These are phyloP conservation scores for Rosa lucieae DNA, from an alignment of 306 rosid genomes.

Conservation along the genomic window DNA sequence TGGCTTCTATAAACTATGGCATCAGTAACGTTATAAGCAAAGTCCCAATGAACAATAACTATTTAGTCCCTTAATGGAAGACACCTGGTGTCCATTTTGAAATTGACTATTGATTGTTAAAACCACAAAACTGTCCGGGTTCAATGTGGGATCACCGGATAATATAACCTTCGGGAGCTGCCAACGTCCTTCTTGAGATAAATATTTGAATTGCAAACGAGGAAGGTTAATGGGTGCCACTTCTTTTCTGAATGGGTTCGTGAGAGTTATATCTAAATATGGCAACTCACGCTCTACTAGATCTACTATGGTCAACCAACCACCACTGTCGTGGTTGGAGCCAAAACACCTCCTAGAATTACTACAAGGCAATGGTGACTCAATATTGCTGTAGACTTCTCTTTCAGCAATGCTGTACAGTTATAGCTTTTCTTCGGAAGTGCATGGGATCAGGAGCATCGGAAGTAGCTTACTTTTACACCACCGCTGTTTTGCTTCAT, in stretches of 20 bases:
- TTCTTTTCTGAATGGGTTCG: background rate
- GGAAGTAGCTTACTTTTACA: background rate
- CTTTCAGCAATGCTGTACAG: background rate
- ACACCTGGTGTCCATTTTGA: background rate
- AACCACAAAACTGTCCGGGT: background rate
- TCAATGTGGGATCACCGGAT: background rate
- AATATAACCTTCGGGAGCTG: background rate
- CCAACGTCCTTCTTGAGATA: too few relatives aligned
- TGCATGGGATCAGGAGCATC: background rate
- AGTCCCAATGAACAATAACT: background rate
- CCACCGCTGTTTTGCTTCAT: background rate
- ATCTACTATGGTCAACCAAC: constrained; percentile 2
- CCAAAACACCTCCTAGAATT: background rate
- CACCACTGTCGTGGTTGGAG: background rate
- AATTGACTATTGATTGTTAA: background rate
- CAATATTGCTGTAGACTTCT: background rate
- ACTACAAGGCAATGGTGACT: background rate
- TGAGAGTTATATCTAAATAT: background rate
- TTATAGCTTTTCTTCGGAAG: background rate
- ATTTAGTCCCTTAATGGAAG: background rate
- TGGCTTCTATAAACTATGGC: background rate
- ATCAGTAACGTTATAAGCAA: background rate
- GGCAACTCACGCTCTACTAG: background rate
- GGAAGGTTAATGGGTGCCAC: background rate
- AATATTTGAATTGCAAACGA: background rate